Evolutionary conservation across 2,329 filamentous ascomycete species (phyloP).

Genomic region (Aspergillus pseudoviridinutans): DNA sequence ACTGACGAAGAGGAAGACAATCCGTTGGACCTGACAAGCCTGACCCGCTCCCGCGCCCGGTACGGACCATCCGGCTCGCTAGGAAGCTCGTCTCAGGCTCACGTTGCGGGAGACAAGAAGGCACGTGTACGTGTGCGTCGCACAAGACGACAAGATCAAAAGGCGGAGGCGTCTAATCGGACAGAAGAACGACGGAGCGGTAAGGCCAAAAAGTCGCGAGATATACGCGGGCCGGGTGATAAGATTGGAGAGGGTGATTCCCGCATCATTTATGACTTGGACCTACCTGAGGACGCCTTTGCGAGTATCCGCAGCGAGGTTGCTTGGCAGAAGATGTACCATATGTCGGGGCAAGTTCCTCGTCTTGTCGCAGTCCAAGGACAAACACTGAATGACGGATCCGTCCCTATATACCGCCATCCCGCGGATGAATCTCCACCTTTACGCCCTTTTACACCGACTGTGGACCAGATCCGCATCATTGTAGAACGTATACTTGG

Average conservation of each 20-base stretch:
- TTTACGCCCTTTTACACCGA: constrained; percentile 69
- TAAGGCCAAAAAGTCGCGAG: constrained; percentile 15
- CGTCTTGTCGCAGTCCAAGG: constrained; percentile 89
- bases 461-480: constrained; percentile 64
- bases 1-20: constrained; percentile 15
- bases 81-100: constrained; percentile 1
- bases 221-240: constrained; percentile 46
- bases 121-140: constrained; percentile 24
- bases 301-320: constrained; percentile 69
- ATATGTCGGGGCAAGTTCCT: constrained; percentile 86
- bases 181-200: constrained; percentile 17
- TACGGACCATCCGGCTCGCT: constrained; percentile 3
- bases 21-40: constrained; percentile 16
- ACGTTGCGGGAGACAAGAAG: constrained; percentile 11
- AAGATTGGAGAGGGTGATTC: constrained; percentile 78
- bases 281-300: constrained; percentile 62
- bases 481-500: constrained; percentile 69
- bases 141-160: constrained; percentile 21
- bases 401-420: constrained; percentile 86
- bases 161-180: constrained; percentile 10
- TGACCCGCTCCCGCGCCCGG: constrained; percentile 17
- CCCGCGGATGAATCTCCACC: constrained; percentile 84
- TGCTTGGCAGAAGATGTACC: constrained; percentile 86
- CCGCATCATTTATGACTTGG: constrained; percentile 64
- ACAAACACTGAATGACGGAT: constrained; percentile 60